Evolutionary conservation across 495 filamentous ascomycete species (phyloP).

Genomic region (Amorphotheca resinae): DNA sequence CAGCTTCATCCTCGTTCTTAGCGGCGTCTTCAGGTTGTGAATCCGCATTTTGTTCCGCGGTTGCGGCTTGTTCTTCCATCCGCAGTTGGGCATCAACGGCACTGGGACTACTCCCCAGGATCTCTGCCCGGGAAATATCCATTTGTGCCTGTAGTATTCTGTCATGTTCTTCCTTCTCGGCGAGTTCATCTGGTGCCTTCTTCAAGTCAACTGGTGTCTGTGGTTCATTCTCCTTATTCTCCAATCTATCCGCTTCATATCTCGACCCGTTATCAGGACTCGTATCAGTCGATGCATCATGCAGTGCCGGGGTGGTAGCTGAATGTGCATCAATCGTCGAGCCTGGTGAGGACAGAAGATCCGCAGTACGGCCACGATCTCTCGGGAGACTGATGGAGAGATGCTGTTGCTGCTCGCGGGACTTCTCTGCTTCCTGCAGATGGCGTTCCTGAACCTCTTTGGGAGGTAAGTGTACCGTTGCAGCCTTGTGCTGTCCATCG

Average conservation of each 20-base stretch:
- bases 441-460: slow-evolving; percentile 16
- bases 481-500: slow-evolving; percentile 15
- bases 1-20: background rate
- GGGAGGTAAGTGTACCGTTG: slow-evolving; percentile 16
- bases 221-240: slow-evolving; percentile 14
- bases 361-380: slow-evolving; percentile 9
- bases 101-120: slow-evolving; percentile 21
- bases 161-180: slow-evolving; percentile 29
- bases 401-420: slow-evolving; percentile 9
- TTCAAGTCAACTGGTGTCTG: slow-evolving; percentile 20
- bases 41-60: background rate
- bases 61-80: slow-evolving; percentile 13
- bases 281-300: slow-evolving; percentile 36
- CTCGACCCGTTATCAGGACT: slow-evolving; percentile 41
- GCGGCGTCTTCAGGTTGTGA: background rate
- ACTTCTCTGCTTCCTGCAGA: slow-evolving; percentile 19
- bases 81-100: slow-evolving; percentile 25
- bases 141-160: slow-evolving; percentile 24
- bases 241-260: slow-evolving; percentile 21
- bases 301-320: slow-evolving; percentile 26
- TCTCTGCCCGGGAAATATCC: slow-evolving; percentile 23
- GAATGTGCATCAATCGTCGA: slow-evolving; percentile 30
- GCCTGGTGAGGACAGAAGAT: slow-evolving; percentile 31
- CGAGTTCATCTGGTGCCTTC: slow-evolving; percentile 20
- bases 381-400: slow-evolving; percentile 11